Percentiles rank a stretch among this genome's conserved stretches.
phyloP scores from a whole-genome alignment of 2,329 filamentous ascomycete genomes.

The Ceratocystis albifundus region DNA sequence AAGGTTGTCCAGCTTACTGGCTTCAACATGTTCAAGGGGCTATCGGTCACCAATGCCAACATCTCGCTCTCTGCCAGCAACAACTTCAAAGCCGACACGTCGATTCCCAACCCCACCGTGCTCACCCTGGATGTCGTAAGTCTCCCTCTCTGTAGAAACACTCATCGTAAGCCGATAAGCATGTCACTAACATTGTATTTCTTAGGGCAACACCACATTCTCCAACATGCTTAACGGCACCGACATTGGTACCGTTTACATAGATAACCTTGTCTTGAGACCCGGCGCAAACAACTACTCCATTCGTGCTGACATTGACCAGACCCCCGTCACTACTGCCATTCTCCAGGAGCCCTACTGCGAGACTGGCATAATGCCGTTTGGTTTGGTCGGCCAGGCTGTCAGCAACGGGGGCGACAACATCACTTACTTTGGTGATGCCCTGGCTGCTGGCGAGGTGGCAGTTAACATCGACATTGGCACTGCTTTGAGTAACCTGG shows the following conservation, averaged over 20 bases:
- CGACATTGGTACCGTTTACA: conserved; percentile 43
- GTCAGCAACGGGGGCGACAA: conserved; percentile 42
- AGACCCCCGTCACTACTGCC: conserved; percentile 37
- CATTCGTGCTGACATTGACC: conserved; percentile 44
- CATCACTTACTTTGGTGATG: conserved; percentile 45
- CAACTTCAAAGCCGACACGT: conserved; percentile 50
- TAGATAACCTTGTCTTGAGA: conserved; percentile 46
- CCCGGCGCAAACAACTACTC: conserved; percentile 48
- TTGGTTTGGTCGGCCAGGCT: conserved; percentile 42
- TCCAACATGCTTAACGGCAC: conserved; percentile 43
- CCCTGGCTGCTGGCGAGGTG: conserved; percentile 41
- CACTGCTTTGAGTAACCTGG: conserved; percentile 33
- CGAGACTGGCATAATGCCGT: conserved; percentile 42
- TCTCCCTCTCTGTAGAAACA: conserved; percentile 22
- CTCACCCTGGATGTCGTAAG: conserved; percentile 53
- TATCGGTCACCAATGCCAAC: conserved; percentile 40
- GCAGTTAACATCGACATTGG: conserved; percentile 43
- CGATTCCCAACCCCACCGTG: conserved; percentile 53
- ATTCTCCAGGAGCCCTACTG: conserved; percentile 39
- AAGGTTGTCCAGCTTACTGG: conserved; percentile 45
- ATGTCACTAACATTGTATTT: conserved; percentile 7
- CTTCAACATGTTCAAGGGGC: conserved; percentile 38
- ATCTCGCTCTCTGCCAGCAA: conserved; percentile 32
- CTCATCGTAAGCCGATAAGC: not conserved
- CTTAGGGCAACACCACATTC: conserved; percentile 51